Evolutionary conservation across 2,329 filamentous ascomycete species (phyloP).

Genomic region (Xylaria digitata): DNA sequence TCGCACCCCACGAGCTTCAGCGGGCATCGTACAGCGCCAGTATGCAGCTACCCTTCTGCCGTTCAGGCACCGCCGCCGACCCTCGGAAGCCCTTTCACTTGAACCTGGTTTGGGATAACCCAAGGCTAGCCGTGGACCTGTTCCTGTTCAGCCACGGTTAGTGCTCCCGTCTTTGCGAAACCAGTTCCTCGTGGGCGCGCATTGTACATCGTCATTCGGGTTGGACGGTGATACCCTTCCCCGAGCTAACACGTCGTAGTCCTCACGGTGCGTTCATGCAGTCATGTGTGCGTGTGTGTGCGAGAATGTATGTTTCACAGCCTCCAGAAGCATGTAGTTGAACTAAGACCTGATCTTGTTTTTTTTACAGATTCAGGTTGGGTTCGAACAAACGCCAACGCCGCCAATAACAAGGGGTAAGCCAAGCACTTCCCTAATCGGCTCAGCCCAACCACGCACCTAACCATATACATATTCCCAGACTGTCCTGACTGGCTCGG

Average conservation of each 20-base stretch:
- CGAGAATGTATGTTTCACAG: slow-evolving; percentile 27
- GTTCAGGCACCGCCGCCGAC: slow-evolving; percentile 41
- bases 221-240: slow-evolving; percentile 26
- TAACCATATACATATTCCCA: slow-evolving; percentile 28
- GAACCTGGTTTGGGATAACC: slow-evolving; percentile 27
- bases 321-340: slow-evolving; percentile 16
- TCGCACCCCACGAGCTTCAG: slow-evolving; percentile 38
- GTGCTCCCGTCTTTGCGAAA: slow-evolving; percentile 26
- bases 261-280: slow-evolving; percentile 28
- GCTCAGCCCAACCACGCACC: slow-evolving; percentile 35
- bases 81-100: slow-evolving; percentile 37
- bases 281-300: slow-evolving; percentile 20
- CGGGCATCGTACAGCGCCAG: slow-evolving; percentile 35
- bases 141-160: slow-evolving; percentile 27
- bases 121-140: slow-evolving; percentile 10
- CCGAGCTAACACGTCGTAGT: slow-evolving; percentile 22
- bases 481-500: slow-evolving; percentile 38
- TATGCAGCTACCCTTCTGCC: slow-evolving; percentile 39
- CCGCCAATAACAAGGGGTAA: slow-evolving; percentile 21
- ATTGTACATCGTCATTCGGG: slow-evolving; percentile 6
- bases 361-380: slow-evolving; percentile 16
- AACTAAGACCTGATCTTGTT: slow-evolving; percentile 21
- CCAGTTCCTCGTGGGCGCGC: slow-evolving; percentile 24
- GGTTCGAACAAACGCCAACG: slow-evolving; percentile 25
- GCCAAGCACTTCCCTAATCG: slow-evolving; percentile 21